A percentile compares a stretch with the other conserved stretches of the same genome.
Evolutionary conservation across 306 rosid genomes (phyloP).

Genomic region (Oemleria cerasiformis): DNA sequence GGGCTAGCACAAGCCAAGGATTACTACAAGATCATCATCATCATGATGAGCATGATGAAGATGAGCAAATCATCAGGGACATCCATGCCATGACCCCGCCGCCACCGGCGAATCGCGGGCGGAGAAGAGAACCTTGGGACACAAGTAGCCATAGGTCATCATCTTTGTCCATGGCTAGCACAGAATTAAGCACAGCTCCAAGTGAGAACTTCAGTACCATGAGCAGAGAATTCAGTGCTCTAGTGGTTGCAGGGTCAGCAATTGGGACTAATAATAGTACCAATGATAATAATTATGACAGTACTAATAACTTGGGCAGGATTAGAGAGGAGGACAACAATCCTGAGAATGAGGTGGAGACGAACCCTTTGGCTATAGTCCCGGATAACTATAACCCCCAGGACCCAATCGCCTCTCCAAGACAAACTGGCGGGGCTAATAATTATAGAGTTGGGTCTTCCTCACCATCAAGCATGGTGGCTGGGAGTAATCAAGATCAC

Average conservation of each 20-base stretch:
- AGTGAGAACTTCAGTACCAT: constrained; percentile 76
- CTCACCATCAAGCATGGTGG: constrained; percentile 7
- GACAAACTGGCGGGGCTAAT: constrained; percentile 5
- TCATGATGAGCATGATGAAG: constrained; percentile 31
- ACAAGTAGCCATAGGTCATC: constrained; percentile 55
- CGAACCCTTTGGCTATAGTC: constrained; percentile 81
- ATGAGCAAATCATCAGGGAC: constrained; percentile 54
- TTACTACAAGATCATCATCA: constrained; percentile 37
- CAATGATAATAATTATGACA: constrained; percentile 8
- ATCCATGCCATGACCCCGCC: constrained; percentile 71
- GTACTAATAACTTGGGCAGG: constrained; percentile 43
- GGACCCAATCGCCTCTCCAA: constrained; percentile 33
- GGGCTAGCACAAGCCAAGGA: constrained; percentile 29
- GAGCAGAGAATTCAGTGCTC: constrained; percentile 89
- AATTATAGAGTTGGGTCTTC: constrained; percentile 8
- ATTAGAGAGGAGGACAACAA: constrained; percentile 69
- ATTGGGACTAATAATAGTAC: constrained; percentile 29
- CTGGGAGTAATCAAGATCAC: neutral
- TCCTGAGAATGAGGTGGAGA: constrained; percentile 45
- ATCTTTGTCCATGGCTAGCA: constrained; percentile 51
- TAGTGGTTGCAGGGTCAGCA: constrained; percentile 80
- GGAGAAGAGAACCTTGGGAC: constrained; percentile 59
- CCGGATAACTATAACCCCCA: constrained; percentile 51
- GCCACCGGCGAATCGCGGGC: constrained; percentile 27
- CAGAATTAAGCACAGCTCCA: constrained; percentile 35